phyloP scores from a whole-genome alignment of 176 grass and related monocot species.

The maize (Zea mays) region DNA sequence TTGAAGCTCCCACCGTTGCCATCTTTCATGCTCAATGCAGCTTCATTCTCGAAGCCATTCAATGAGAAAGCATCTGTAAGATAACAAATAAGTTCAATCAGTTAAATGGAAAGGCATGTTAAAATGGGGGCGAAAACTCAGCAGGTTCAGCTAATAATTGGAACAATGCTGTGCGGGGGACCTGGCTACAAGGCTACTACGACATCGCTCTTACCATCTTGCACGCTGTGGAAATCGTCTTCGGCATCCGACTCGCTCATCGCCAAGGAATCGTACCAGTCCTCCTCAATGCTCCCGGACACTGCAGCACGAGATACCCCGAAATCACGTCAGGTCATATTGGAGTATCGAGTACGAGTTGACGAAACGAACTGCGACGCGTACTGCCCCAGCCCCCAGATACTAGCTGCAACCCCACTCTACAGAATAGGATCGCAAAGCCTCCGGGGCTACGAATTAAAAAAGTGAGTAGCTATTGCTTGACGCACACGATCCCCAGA shows the following conservation, averaged over 20 bases:
- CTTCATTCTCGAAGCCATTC: constrained; percentile 68
- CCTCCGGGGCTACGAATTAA: not conserved
- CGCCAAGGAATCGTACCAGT: constrained; percentile 79
- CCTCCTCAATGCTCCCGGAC: constrained; percentile 68
- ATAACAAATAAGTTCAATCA: constrained; percentile 3
- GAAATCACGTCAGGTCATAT: constrained; percentile 44
- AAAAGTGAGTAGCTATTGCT: not conserved
- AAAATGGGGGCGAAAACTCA: constrained; percentile 6
- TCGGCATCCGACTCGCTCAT: constrained; percentile 71
- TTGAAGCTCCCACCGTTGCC: constrained; percentile 42
- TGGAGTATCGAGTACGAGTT: not conserved
- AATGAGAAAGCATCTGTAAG: constrained; percentile 48
- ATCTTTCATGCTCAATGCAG: constrained; percentile 45
- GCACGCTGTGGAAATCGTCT: constrained; percentile 93
- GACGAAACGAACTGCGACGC: constrained; percentile 27
- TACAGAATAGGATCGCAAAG: constrained; percentile 16
- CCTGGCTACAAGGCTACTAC: not conserved
- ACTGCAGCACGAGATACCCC: constrained; percentile 37
- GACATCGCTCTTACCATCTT: constrained; percentile 62
- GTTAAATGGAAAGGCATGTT: constrained; percentile 53
- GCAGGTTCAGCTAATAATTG: not conserved
- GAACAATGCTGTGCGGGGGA: not conserved
- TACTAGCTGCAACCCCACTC: constrained; percentile 14
- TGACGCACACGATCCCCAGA: constrained; percentile 20
- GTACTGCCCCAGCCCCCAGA: not conserved